phyloP scores from a whole-genome alignment of 163 green algal genomes.

The Volvox carteri region DNA sequence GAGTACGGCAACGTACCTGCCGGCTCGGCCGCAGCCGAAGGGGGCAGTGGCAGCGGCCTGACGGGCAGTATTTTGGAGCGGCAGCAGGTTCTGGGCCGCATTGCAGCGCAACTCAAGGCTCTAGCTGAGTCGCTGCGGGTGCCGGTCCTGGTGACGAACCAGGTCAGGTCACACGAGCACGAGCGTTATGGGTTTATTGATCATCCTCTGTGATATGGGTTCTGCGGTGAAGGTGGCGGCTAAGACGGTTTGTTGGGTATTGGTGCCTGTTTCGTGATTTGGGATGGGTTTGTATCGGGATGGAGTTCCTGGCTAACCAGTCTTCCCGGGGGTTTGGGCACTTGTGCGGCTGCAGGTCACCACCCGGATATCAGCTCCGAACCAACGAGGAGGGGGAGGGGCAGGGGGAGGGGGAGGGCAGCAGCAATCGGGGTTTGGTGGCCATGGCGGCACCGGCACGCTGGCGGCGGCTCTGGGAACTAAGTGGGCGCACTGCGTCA shows the following conservation, averaged over 20 bases:
- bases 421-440: background rate
- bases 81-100: conserved; percentile 75
- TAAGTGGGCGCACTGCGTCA: conserved; percentile 88
- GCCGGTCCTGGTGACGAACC: conserved; percentile 91
- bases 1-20: conserved; percentile 65
- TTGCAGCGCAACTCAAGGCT: conserved; percentile 79
- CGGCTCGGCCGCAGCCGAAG: background rate
- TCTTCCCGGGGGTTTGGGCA: too few species aligned
- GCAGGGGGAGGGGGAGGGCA: too few species aligned
- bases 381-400: too few species aligned
- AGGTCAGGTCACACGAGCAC: conserved; percentile 65
- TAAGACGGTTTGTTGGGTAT: too few species aligned
- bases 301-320: too few species aligned
- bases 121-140: conserved; percentile 85
- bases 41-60: background rate
- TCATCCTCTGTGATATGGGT: too few species aligned
- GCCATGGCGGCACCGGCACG: conserved; percentile 3
- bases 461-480: conserved; percentile 81
- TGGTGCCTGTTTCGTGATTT: too few species aligned
- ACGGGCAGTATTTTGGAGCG: conserved; percentile 57
- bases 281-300: too few species aligned
- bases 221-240: too few species aligned
- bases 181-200: background rate
- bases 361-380: background rate
- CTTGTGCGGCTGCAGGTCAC: conserved; percentile 27